Evolutionary conservation across 75 land plant genomes (phyloP).

Genomic region (Sequoia sempervirens): DNA sequence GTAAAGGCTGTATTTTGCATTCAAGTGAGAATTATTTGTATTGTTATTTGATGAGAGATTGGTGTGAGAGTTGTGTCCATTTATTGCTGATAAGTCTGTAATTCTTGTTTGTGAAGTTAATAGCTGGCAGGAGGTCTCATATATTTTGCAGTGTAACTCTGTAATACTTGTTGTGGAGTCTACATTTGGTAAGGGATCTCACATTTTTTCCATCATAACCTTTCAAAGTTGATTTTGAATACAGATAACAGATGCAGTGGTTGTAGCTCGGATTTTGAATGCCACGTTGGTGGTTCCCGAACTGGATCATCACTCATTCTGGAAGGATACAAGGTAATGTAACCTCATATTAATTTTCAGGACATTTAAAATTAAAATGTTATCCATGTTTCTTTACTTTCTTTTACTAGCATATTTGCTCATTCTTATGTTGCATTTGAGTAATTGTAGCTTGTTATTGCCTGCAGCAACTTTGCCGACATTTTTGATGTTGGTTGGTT

Average conservation of each 20-base stretch:
- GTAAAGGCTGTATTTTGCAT: too few species aligned
- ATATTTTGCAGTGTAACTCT: background rate
- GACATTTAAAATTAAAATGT: background rate
- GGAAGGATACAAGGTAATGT: conserved; percentile 92
- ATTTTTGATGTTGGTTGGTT: conserved; percentile 97
- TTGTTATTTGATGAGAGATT: background rate
- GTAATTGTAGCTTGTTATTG: conserved; percentile 9
- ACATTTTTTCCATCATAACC: background rate
- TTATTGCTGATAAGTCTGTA: background rate
- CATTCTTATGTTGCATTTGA: background rate
- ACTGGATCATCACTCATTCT: conserved; percentile 88
- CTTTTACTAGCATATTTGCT: background rate
- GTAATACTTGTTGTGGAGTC: background rate
- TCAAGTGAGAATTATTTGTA: too few species aligned
- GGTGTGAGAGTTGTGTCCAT: background rate
- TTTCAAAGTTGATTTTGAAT: conserved; percentile 7
- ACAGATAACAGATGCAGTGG: conserved; percentile 98
- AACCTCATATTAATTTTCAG: background rate
- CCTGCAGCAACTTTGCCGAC: conserved; percentile 82
- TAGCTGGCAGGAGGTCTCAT: background rate
- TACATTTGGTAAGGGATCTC: background rate
- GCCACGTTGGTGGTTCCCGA: conserved; percentile 93
- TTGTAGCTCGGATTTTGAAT: conserved; percentile 92
- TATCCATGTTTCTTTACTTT: background rate
- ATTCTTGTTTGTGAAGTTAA: background rate